phyloP scores from a whole-genome alignment of 257 asterid genomes.

The Solanum ossicruentum region DNA sequence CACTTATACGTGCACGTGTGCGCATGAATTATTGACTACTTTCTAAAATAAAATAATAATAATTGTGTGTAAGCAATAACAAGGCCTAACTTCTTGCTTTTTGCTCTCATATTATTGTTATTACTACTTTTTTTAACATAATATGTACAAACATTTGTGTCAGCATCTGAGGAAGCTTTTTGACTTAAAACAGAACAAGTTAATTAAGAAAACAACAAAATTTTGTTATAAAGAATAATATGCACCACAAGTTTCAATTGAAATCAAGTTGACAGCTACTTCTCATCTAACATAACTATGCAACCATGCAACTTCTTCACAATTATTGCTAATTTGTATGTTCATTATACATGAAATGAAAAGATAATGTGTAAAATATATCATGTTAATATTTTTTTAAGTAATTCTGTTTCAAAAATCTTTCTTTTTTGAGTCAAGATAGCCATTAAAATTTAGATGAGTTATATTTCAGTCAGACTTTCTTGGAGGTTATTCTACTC shows the following conservation, averaged over 20 bases:
- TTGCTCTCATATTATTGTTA: not conserved
- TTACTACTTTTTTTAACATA: constrained; percentile 4
- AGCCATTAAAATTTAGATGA: no score
- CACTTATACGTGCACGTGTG: constrained; percentile 17
- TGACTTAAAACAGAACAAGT: constrained; percentile 8
- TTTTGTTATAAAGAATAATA: not conserved
- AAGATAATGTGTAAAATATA: not conserved
- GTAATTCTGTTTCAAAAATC: not conserved
- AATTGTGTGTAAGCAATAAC: constrained; percentile 2
- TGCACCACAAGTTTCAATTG: not conserved
- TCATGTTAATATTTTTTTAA: no score
- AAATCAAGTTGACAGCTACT: not conserved
- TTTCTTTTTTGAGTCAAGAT: not conserved
- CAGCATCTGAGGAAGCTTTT: constrained; percentile 11
- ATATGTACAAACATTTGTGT: constrained; percentile 17
- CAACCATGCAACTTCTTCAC: constrained; percentile 1
- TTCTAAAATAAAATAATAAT: not conserved
- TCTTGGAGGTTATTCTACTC: no score
- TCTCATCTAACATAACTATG: not conserved
- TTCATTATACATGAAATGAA: not conserved
- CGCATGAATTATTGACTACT: constrained; percentile 11
- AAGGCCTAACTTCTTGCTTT: constrained; percentile 1
- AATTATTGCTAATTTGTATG: not conserved
- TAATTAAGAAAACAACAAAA: not conserved
- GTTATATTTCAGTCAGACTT: no score